Evolutionary conservation across 1,284 basidiomycete species (phyloP), one percentile per base, ranked within the genome.

Genomic region (Ceratobasidium sp.): DNA sequence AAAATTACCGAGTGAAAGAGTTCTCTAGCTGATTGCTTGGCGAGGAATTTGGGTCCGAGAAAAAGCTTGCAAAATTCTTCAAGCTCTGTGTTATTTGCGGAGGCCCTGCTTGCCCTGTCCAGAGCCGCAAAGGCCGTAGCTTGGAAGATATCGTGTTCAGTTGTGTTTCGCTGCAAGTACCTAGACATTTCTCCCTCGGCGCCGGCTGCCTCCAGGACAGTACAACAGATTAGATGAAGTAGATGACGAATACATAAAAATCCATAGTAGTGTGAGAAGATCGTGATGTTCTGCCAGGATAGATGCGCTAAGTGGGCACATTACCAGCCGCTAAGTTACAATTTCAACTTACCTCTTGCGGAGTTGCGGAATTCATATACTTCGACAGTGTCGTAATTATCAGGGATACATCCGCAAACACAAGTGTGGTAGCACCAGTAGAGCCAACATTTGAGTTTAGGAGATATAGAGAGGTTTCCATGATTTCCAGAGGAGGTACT

Each of bases 251-350:
- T 33, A 15, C 26, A 49, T 26, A 66, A 13, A 33, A 66, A 66
- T 5, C 64, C 64, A n/a, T 49, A 66, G 45, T 66, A 66, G 20
- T 49, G 20, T n/a, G 45, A 66, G 45, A 17, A 66, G 6, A 17
- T 23, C 26, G 13, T 23, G 31, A 1, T 17, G 31, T n/a, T n/a
- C n/a, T n/a, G n/a, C n/a, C n/a, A n/a, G n/a, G n/a, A n/a, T n/a
- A n/a, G n/a, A n/a, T n/a, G n/a, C n/a, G n/a, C n/a, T n/a, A n/a
- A n/a, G n/a, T n/a, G n/a, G n/a, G n/a, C n/a, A n/a, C n/a, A n/a
- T n/a, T n/a, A n/a, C n/a, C n/a, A n/a, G n/a, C n/a, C n/a, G n/a
- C n/a, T n/a, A n/a, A n/a, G n/a, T n/a, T n/a, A n/a, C n/a, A n/a
- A n/a, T n/a, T n/a, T n/a, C n/a, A n/a, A 23, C 49, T 53, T 11